A percentile compares a stretch with the other conserved stretches of the same genome.
Evolutionary conservation across 352 stramenopile species (phyloP).

Genomic region (Pythium scleroteichum): DNA sequence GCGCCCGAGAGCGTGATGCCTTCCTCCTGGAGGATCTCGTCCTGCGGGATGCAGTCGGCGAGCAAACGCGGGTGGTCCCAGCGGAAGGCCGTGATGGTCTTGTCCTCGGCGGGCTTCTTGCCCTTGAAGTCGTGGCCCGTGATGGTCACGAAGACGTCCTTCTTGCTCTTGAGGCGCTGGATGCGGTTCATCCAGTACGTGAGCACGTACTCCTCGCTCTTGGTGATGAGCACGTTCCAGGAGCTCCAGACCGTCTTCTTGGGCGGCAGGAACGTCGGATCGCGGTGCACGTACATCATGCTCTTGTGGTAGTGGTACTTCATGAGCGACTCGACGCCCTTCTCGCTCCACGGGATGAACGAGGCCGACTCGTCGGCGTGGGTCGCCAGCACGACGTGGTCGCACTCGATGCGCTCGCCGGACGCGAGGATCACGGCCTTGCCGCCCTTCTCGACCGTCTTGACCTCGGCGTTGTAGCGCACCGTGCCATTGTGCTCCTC

Average conservation of each 20-base stretch:
- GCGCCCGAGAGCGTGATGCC: conserved; percentile 79
- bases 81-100: conserved; percentile 73
- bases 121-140: conserved; percentile 74
- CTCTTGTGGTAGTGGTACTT: conserved; percentile 86
- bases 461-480: conserved; percentile 73
- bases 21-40: conserved; percentile 85
- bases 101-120: conserved; percentile 46
- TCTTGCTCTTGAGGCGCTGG: conserved; percentile 83
- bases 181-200: conserved; percentile 92
- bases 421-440: conserved; percentile 75
- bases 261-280: conserved; percentile 67
- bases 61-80: conserved; percentile 86
- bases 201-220: conserved; percentile 82
- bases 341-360: conserved; percentile 73
- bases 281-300: conserved; percentile 87
- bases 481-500: conserved; percentile 77
- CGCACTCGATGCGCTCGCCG: conserved; percentile 78
- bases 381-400: conserved; percentile 83
- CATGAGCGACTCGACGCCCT: conserved; percentile 68
- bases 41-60: conserved; percentile 81
- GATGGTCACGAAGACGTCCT: conserved; percentile 88
- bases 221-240: conserved; percentile 87
- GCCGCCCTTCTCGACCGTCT: conserved; percentile 68
- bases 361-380: conserved; percentile 78
- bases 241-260: conserved; percentile 81